A percentile compares a stretch with the other conserved stretches of the same genome.
phyloP scores from a whole-genome alignment of 192 early-diverging fungal genomes.

The Coemansia sp. region DNA sequence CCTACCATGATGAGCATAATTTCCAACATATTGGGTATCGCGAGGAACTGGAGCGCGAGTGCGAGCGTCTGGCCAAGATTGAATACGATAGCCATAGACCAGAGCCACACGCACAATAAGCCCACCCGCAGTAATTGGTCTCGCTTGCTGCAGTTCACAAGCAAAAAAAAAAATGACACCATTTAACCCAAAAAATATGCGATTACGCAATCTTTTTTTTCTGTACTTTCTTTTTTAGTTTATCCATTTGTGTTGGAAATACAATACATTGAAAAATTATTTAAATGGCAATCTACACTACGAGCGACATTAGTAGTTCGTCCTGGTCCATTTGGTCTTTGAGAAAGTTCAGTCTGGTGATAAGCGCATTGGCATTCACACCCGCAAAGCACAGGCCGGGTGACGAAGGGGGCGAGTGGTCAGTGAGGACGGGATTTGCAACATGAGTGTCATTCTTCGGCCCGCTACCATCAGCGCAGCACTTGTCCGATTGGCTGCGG shows the following conservation, averaged over 20 bases:
- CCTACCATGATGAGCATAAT: constrained; percentile 10
- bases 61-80: constrained; percentile 39
- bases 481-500: constrained; percentile 11
- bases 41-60: constrained; percentile 46
- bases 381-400: constrained; percentile 25
- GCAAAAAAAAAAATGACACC: background rate
- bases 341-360: constrained; percentile 45
- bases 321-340: constrained; percentile 53
- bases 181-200: background rate
- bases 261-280: background rate
- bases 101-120: background rate
- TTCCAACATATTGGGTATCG: constrained; percentile 29
- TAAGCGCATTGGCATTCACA: constrained; percentile 49
- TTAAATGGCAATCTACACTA: background rate
- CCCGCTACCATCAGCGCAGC: background rate
- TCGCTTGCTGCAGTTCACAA: background rate
- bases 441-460: constrained; percentile 7
- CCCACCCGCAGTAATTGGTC: background rate
- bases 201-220: background rate
- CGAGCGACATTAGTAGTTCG: constrained; percentile 25
- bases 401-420: constrained; percentile 19
- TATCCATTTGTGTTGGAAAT: background rate
- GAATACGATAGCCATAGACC: background rate
- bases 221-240: background rate
- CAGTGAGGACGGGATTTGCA: constrained; percentile 1